Conservation (phyloP, 139 green algal species). For the Gonium pectorale region DNA sequence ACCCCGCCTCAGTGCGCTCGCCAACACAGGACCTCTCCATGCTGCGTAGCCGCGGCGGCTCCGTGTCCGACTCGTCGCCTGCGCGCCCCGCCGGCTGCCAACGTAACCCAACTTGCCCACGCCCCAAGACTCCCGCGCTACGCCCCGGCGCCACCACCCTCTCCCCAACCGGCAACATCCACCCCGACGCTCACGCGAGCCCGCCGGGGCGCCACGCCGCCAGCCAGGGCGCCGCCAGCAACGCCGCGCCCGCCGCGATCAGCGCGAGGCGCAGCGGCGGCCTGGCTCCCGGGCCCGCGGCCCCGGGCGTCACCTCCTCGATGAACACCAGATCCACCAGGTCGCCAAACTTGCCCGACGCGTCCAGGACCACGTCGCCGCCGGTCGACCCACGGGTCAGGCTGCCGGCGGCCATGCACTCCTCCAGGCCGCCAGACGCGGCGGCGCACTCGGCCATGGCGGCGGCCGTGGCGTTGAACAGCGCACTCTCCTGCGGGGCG, state of each 20-base stretch:
- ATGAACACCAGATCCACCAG: constrained; percentile 29
- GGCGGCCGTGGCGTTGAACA: constrained; percentile 21
- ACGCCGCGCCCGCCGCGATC: not conserved
- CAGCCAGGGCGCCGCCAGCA: not conserved
- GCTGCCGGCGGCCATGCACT: constrained; percentile 27
- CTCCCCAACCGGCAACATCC: not conserved
- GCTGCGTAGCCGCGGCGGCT: too few relatives aligned
- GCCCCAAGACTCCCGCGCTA: too few relatives aligned
- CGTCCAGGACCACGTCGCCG: not conserved
- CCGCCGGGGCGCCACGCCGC: too few relatives aligned
- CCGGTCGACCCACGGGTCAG: not conserved
- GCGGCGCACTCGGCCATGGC: constrained; percentile 29
- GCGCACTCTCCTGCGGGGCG: constrained; percentile 1
- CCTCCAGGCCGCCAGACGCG: not conserved
- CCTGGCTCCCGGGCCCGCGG: not conserved
- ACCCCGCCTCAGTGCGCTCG: too few relatives aligned
- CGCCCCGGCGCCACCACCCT: not conserved
- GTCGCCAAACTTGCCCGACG: not conserved
- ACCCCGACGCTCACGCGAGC: not conserved
- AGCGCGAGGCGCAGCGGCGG: not conserved
- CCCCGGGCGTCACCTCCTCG: not conserved
- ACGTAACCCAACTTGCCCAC: too few relatives aligned
- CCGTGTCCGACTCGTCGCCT: too few relatives aligned
- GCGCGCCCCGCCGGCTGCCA: too few relatives aligned
- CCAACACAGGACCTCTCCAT: too few relatives aligned